Evolutionary conservation across 257 asterid species (phyloP), one percentile per base, ranked within the genome.

Genomic region (Solanum commersonii): DNA sequence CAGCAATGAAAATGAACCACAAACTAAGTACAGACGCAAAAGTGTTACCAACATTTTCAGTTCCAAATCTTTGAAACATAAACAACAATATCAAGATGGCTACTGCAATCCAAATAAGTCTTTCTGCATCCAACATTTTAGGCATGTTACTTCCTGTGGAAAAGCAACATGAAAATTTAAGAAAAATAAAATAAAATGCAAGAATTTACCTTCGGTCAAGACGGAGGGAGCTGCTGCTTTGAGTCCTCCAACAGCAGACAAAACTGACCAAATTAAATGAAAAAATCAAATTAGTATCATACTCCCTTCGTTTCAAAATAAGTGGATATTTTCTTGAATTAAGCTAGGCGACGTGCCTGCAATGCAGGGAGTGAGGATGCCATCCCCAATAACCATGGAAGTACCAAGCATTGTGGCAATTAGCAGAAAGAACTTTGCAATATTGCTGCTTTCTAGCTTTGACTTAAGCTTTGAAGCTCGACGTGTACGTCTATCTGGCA

Each of bases 361-460:
- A 59, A 59, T 59, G 67, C 67, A 59, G 0, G 98, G 97, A 87
- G 98, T 95, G 56, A 95, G 94, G 25, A 94, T 88, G 3, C 98
- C 98, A 87, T 95, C 98, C 34, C 98, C 98, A 38, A 96, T 94
- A 11, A 96, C 95, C 98, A 96, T 96, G 25, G 98, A 92, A 87
- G 98, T 96, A 31, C 96, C 98, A 1, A 95, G 94, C 89, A 95
- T 93, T 42, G 97, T 92, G 27, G 92, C 92, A 10, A 95, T 84
- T 34, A 94, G 38, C 11, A 95, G 86, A 8, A 91, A 38, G 14
- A 87, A 37, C 89, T 93, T 93, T 0, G 90, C 91, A 16, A 85
- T 63, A 3, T 71, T 86, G 89, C 95, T 94, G 2, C 22, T 86
- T 83, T 94, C 98, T 8, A 94, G 72, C 38, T 46, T 91, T 0